Percentiles rank a stretch among this genome's conserved stretches.
Evolutionary conservation across 2,329 filamentous ascomycete genomes (phyloP).

Genomic region (Ophiostoma himal-ulmi): DNA sequence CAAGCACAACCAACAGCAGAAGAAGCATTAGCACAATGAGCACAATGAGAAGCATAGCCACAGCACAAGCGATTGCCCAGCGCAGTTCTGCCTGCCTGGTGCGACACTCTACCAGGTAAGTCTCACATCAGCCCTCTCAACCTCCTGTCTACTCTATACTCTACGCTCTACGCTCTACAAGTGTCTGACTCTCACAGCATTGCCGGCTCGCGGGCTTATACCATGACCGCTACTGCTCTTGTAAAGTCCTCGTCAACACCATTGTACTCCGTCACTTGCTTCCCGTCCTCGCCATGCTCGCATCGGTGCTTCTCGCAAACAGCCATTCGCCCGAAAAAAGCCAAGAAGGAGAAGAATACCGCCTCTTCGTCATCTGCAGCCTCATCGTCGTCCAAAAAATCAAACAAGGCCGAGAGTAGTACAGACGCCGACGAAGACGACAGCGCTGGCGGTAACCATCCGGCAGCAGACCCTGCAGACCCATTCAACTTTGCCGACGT

Average conservation of each 20-base stretch:
- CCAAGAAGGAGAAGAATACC: conserved; percentile 26
- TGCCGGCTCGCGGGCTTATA: not conserved
- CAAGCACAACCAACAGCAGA: not conserved
- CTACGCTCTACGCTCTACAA: too few species aligned
- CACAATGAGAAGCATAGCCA: conserved; percentile 23
- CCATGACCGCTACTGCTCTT: not conserved
- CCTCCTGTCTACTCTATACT: not conserved
- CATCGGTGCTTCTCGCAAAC: conserved; percentile 23
- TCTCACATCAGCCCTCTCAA: not conserved
- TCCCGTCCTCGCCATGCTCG: not conserved
- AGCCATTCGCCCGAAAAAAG: conserved; percentile 21
- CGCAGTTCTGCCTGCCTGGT: conserved; percentile 19
- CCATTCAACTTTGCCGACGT: conserved; percentile 26
- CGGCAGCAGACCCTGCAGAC: conserved; percentile 21
- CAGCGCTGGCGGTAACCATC: conserved; percentile 18
- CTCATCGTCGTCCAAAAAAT: not conserved
- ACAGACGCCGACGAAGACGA: conserved; percentile 18
- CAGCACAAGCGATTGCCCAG: conserved; percentile 18
- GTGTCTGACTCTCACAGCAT: not conserved
- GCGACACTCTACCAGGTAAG: not conserved
- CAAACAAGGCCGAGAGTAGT: not conserved
- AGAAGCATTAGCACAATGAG: not conserved
- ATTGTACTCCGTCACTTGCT: not conserved
- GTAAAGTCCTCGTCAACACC: not conserved
- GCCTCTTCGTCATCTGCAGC: not conserved